phyloP scores from a whole-genome alignment of 306 rosid species.

The Sesbania bispinosa region DNA sequence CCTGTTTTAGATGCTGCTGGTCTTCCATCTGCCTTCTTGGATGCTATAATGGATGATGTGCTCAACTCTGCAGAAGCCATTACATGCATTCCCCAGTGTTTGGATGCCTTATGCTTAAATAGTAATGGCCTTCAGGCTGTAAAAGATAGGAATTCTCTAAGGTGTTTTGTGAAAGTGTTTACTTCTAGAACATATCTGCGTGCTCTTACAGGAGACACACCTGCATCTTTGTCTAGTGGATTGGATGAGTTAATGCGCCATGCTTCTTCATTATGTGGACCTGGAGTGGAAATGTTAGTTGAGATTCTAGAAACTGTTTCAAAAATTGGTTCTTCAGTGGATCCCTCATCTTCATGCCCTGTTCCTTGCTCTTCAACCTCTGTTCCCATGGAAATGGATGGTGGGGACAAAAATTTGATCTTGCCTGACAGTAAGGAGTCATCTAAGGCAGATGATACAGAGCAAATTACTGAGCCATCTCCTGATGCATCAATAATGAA shows the following conservation, averaged over 20 bases:
- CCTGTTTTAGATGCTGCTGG: conserved; percentile 86
- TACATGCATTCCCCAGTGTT: conserved; percentile 92
- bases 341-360: conserved; percentile 39
- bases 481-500: conserved; percentile 51
- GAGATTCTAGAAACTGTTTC: conserved; percentile 70
- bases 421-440: conserved; percentile 54
- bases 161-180: conserved; percentile 92
- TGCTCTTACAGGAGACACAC: conserved; percentile 78
- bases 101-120: conserved; percentile 90
- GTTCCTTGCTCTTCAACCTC: conserved; percentile 71
- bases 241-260: conserved; percentile 98
- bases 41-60: conserved; percentile 92
- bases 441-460: conserved; percentile 54
- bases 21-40: conserved; percentile 90
- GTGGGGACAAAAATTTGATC: conserved; percentile 55
- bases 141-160: conserved; percentile 77
- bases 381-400: conserved; percentile 94
- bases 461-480: conserved; percentile 57
- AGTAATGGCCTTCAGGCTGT: conserved; percentile 88
- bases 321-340: conserved; percentile 74
- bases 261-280: conserved; percentile 82
- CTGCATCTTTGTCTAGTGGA: conserved; percentile 84
- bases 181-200: conserved; percentile 82
- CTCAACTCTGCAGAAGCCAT: conserved; percentile 92
- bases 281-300: conserved; percentile 93